These are phyloP conservation scores for Lichtheimia corymbifera DNA, from an alignment of 371 early-diverging fungal species.

Conservation along the genomic window DNA sequence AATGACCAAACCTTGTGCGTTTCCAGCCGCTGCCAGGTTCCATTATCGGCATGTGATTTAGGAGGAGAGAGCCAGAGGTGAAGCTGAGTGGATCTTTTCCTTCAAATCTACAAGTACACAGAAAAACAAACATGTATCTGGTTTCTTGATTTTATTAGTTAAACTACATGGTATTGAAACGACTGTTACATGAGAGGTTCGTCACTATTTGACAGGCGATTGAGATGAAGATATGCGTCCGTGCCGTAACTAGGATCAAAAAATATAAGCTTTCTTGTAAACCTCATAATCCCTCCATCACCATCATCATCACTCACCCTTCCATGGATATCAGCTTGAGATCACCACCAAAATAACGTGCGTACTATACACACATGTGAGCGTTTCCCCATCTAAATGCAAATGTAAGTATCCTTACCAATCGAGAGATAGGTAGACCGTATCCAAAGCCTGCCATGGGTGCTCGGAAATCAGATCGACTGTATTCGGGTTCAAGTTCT, in stretches of 20 bases:
- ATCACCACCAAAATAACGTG: slow-evolving; percentile 96
- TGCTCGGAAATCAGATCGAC: slow-evolving; percentile 84
- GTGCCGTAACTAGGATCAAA: slow-evolving; percentile 72
- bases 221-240: slow-evolving; percentile 93
- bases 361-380: slow-evolving; percentile 51
- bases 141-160: slow-evolving; percentile 3
- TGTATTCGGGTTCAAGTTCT: slow-evolving; percentile 68
- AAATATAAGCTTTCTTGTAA: neutral
- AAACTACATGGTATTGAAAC: neutral
- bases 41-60: neutral
- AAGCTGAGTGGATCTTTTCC: neutral
- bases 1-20: neutral
- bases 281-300: neutral
- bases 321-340: slow-evolving; percentile 93
- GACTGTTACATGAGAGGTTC: slow-evolving; percentile 72
- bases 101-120: neutral
- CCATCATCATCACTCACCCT: slow-evolving; percentile 60
- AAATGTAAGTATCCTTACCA: slow-evolving; percentile 30
- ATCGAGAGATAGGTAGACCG: slow-evolving; percentile 81
- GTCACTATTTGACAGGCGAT: slow-evolving; percentile 86
- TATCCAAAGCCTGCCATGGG: slow-evolving; percentile 97
- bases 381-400: neutral
- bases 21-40: neutral
- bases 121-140: slow-evolving; percentile 1
- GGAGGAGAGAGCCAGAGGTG: neutral